Evolutionary conservation across 495 filamentous ascomycete genomes (phyloP).

Genomic region (Lasiosphaeris hirsuta): DNA sequence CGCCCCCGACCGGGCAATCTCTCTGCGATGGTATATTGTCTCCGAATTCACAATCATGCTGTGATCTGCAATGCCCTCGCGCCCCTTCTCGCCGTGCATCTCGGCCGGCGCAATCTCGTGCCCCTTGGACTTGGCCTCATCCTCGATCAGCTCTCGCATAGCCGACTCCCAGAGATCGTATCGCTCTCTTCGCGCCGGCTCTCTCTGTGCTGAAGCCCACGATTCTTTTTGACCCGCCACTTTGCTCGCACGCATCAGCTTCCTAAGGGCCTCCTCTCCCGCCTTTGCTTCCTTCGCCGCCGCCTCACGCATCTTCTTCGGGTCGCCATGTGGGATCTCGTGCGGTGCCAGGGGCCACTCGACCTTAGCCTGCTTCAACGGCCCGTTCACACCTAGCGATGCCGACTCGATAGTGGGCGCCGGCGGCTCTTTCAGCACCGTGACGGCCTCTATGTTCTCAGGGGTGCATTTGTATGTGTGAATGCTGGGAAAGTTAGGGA

Average conservation of each 20-base stretch:
- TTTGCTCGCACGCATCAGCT: slow-evolving; percentile 45
- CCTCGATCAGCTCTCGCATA: slow-evolving; percentile 40
- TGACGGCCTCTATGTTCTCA: slow-evolving; percentile 27
- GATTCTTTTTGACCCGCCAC: slow-evolving; percentile 49
- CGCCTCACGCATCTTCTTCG: slow-evolving; percentile 40
- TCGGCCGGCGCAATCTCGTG: slow-evolving; percentile 68
- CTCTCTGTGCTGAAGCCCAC: slow-evolving; percentile 34
- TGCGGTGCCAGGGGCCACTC: slow-evolving; percentile 28
- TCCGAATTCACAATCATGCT: slow-evolving; percentile 47
- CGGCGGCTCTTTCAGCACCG: slow-evolving; percentile 21
- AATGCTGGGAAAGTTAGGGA: slow-evolving; percentile 44
- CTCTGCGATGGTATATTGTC: slow-evolving; percentile 31
- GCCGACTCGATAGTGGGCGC: slow-evolving; percentile 5
- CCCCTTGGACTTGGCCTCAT: slow-evolving; percentile 55
- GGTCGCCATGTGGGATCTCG: slow-evolving; percentile 32
- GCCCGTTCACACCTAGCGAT: slow-evolving; percentile 10
- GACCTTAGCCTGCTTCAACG: slow-evolving; percentile 9
- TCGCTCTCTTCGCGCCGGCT: slow-evolving; percentile 32
- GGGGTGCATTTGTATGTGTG: slow-evolving; percentile 47
- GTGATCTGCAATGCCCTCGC: slow-evolving; percentile 45
- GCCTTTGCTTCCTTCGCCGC: slow-evolving; percentile 45
- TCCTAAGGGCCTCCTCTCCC: slow-evolving; percentile 42
- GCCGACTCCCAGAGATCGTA: slow-evolving; percentile 42
- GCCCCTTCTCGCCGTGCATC: slow-evolving; percentile 27
- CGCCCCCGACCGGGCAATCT: slow-evolving; percentile 27